Evolutionary conservation across 495 filamentous ascomycete genomes (phyloP).

Genomic region (Penicillium argentinense): DNA sequence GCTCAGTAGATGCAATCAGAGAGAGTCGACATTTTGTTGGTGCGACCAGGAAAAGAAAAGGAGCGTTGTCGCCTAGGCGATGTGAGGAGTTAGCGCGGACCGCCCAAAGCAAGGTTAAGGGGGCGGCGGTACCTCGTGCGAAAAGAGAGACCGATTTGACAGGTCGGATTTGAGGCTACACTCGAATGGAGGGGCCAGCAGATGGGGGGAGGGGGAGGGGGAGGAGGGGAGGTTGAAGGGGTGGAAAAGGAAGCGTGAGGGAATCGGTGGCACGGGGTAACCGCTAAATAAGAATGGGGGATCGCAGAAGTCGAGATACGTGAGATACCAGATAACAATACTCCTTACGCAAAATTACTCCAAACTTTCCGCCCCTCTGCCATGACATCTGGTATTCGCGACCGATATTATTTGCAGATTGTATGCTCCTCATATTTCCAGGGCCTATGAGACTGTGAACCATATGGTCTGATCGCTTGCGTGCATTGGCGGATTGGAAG

Average conservation of each 20-base stretch:
- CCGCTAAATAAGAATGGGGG: conserved; percentile 33
- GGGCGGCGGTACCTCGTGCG: conserved; percentile 6
- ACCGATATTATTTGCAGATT: too few species aligned
- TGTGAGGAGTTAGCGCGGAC: conserved; percentile 17
- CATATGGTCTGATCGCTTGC: too few species aligned
- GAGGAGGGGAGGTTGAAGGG: conserved; percentile 7
- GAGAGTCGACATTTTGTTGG: conserved; percentile 45
- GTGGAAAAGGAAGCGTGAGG: conserved; percentile 3
- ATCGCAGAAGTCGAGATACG: conserved; percentile 19
- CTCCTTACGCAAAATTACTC: conserved; percentile 1
- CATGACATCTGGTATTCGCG: too few species aligned
- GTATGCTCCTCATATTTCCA: too few species aligned
- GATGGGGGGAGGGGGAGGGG: conserved; percentile 14
- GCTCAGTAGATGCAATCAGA: conserved; percentile 37
- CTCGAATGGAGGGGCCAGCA: conserved; percentile 5
- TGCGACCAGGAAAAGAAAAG: conserved; percentile 20
- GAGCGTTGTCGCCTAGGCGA: conserved; percentile 37
- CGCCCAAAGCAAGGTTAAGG: background rate
- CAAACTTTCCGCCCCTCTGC: too few species aligned
- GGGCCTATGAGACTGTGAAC: too few species aligned
- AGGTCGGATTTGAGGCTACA: conserved; percentile 15
- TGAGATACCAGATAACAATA: conserved; percentile 7
- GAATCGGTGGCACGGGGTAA: conserved; percentile 28
- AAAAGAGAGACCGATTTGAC: conserved; percentile 11
- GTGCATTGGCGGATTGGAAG: too few species aligned